Conservation (phyloP, 805 yeast genomes). For the Starmerella bombicola region DNA sequence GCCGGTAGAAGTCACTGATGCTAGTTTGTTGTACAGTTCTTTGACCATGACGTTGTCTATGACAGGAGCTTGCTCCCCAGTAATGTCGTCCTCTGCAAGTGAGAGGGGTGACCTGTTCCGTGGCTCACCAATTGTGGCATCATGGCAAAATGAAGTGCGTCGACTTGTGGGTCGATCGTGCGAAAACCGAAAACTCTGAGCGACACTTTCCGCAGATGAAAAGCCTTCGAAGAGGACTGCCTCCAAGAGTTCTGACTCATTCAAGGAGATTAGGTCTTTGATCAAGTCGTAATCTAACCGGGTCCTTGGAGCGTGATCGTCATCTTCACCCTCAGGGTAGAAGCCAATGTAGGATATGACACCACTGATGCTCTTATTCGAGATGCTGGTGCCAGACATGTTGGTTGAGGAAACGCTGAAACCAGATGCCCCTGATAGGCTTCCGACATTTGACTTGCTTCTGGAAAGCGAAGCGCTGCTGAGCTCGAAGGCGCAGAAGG, state of each 20-base stretch:
- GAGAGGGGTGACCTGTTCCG: not conserved
- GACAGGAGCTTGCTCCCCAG: not conserved
- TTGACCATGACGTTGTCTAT: constrained; percentile 9
- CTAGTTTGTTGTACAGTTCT: constrained; percentile 16
- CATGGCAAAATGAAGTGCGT: not conserved
- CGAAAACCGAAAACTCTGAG: constrained; percentile 16
- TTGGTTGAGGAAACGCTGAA: constrained; percentile 4
- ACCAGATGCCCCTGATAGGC: not conserved
- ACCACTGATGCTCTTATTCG: constrained; percentile 4
- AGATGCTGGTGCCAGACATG: not conserved
- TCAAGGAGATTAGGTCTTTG: constrained; percentile 15
- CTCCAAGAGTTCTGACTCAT: constrained; percentile 20
- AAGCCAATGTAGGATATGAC: constrained; percentile 9
- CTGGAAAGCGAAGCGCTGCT: not conserved
- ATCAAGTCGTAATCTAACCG: constrained; percentile 19
- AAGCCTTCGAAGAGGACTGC: constrained; percentile 20
- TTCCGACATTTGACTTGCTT: not conserved
- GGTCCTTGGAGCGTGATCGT: constrained; percentile 2
- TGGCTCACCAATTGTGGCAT: not conserved
- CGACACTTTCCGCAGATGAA: constrained; percentile 15
- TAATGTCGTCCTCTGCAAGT: not conserved
- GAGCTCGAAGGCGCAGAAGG: not conserved
- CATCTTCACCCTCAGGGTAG: constrained; percentile 6
- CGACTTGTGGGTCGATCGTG: not conserved
- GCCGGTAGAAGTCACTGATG: constrained; percentile 15